These are phyloP conservation scores for Adansonia grandidieri DNA, from an alignment of 441 rosid genomes.

Conservation along the genomic window DNA sequence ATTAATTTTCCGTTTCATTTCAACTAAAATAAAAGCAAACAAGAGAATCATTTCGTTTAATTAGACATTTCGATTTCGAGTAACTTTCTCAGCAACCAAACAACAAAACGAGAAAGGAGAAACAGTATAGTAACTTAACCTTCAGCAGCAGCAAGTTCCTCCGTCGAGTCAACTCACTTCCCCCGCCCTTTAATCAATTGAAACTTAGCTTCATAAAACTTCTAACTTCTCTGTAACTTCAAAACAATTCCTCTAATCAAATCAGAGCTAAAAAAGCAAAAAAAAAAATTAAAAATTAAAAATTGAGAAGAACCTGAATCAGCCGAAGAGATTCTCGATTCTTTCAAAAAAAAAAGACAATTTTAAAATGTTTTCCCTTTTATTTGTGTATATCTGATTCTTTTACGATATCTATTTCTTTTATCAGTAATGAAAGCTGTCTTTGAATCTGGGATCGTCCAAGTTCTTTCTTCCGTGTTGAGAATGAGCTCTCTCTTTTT, in stretches of 20 bases:
- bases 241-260: constrained; percentile 11
- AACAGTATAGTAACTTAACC: background rate
- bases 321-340: constrained; percentile 11
- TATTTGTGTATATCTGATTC: too few relatives aligned
- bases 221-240: background rate
- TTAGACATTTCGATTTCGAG: background rate
- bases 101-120: constrained; percentile 4
- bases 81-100: constrained; percentile 21
- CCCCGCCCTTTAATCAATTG: background rate
- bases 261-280: background rate
- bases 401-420: too few relatives aligned
- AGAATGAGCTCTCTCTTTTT: too few relatives aligned
- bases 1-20: constrained; percentile 2
- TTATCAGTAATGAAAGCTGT: too few relatives aligned
- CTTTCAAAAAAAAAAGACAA: background rate
- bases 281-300: background rate
- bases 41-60: background rate
- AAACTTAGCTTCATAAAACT: constrained; percentile 7
- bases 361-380: too few relatives aligned
- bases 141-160: constrained; percentile 1
- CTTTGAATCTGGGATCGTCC: too few relatives aligned
- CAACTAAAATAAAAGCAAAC: background rate
- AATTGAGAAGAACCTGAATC: constrained; percentile 13
- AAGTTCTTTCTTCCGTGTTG: too few relatives aligned
- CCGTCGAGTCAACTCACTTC: constrained; percentile 4